Evolutionary conservation across 1,139 yeast species (phyloP).

Genomic region (Tardiomyces blankii): DNA sequence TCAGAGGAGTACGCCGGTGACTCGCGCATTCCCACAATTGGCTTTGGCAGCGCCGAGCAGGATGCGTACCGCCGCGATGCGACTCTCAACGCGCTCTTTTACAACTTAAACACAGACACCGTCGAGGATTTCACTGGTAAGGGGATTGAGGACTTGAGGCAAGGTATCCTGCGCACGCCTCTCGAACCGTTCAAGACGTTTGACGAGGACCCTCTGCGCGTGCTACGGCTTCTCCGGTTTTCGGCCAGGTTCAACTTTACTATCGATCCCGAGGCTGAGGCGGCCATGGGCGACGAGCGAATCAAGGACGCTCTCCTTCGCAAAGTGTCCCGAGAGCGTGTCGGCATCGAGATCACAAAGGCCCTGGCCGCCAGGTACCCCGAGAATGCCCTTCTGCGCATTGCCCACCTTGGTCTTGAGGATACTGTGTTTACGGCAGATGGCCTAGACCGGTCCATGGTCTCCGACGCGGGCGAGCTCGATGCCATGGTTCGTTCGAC

Average conservation of each 20-base stretch:
- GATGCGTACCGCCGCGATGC: slow-evolving; percentile 95
- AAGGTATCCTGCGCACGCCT: slow-evolving; percentile 79
- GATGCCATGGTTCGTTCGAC: neutral
- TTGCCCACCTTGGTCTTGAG: slow-evolving; percentile 44
- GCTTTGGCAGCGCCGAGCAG: slow-evolving; percentile 78
- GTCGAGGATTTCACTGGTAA: slow-evolving; percentile 77
- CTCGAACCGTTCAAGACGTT: slow-evolving; percentile 76
- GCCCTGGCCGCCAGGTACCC: slow-evolving; percentile 57
- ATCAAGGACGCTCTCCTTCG: slow-evolving; percentile 49
- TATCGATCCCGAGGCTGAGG: slow-evolving; percentile 47
- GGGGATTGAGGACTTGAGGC: slow-evolving; percentile 60
- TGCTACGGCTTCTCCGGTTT: slow-evolving; percentile 72
- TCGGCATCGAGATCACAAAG: slow-evolving; percentile 78
- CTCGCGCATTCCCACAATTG: slow-evolving; percentile 62
- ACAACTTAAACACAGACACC: slow-evolving; percentile 52
- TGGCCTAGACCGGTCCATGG: neutral
- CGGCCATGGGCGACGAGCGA: slow-evolving; percentile 52
- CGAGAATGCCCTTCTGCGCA: slow-evolving; percentile 47
- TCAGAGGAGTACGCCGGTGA: slow-evolving; percentile 75
- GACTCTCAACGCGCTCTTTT: slow-evolving; percentile 79
- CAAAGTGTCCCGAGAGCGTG: slow-evolving; percentile 83
- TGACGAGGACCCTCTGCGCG: slow-evolving; percentile 86
- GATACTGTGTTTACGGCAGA: slow-evolving; percentile 39
- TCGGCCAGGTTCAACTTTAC: slow-evolving; percentile 67
- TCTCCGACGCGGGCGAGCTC: neutral